Evolutionary conservation across 2,329 filamentous ascomycete species (phyloP).

Genomic region (Aspergillus pseudonomiae): DNA sequence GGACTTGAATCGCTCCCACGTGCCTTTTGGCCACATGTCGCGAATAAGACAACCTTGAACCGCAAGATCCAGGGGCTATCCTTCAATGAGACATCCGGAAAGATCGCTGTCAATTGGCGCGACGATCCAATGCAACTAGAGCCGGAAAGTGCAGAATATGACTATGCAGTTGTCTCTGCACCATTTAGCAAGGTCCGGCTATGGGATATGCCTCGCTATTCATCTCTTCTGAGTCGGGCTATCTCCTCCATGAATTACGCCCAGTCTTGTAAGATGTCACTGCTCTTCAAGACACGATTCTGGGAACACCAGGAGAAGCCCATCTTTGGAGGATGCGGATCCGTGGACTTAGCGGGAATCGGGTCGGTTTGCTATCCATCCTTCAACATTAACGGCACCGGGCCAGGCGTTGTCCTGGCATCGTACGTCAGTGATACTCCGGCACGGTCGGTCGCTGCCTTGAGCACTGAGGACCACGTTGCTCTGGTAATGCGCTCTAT

Average conservation of each 20-base stretch:
- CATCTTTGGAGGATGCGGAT: slow-evolving; percentile 61
- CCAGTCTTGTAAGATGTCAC: slow-evolving; percentile 60
- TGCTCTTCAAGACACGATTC: slow-evolving; percentile 69
- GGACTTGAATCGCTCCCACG: slow-evolving; percentile 62
- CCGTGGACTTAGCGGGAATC: slow-evolving; percentile 33
- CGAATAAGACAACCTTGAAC: slow-evolving; percentile 59
- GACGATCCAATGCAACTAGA: slow-evolving; percentile 39
- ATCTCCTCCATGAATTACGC: slow-evolving; percentile 55
- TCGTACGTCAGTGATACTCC: slow-evolving; percentile 34
- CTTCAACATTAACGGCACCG: slow-evolving; percentile 39
- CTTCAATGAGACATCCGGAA: slow-evolving; percentile 54
- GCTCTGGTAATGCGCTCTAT: slow-evolving; percentile 66
- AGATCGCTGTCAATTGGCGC: slow-evolving; percentile 63
- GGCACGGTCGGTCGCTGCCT: slow-evolving; percentile 28
- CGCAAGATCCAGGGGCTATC: slow-evolving; percentile 60
- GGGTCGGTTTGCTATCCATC: slow-evolving; percentile 41
- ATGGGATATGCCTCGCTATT: slow-evolving; percentile 61
- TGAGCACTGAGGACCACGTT: slow-evolving; percentile 53
- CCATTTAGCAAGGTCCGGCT: slow-evolving; percentile 67
- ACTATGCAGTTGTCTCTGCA: slow-evolving; percentile 68
- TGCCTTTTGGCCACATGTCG: slow-evolving; percentile 65
- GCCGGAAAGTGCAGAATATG: slow-evolving; percentile 57
- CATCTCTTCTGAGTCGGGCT: slow-evolving; percentile 52
- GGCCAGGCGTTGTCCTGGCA: slow-evolving; percentile 50
- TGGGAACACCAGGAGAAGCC: slow-evolving; percentile 58